Evolutionary conservation across 1,284 basidiomycete species (phyloP), one percentile per base, ranked within the genome.

Genomic region (Coniferiporia sulphurascens): DNA sequence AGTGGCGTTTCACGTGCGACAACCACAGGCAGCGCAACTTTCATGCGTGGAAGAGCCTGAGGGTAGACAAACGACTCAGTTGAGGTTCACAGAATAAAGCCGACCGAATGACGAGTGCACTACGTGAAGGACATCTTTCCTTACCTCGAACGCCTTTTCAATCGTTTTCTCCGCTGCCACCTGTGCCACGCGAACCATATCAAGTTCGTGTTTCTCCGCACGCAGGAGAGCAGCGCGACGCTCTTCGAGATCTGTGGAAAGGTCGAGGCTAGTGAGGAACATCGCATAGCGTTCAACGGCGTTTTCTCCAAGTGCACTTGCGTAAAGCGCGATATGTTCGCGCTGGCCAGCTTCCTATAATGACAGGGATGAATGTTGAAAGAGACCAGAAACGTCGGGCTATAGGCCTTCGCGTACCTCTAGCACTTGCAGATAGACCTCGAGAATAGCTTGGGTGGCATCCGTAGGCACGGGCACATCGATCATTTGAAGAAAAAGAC

Each of bases 201-300:
- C 89, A 1, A 99, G 78, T 8, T 89, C 87, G 65, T 97, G 91
- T 59, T 94, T 89, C 60, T 83, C 81, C 0, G 94, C 93, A 36
- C 89, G 83, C 1, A 82, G 81, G 17, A 98, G 76, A 0, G 93
- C 90, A 27, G 81, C 73, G n/a, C 82, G 78, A 34, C 94, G 84
- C 62, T 91, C 87, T 35, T 81, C 75, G 50, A 82, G 73, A 58
- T 89, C 84, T 0, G 86, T 81, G 1, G 83, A 80, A 9, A 92
- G 79, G 56, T 87, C 89, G 62, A 97, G 84, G 0, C 88, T 90
- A 32, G 90, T 85, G 35, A 99, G 78, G 84, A 95, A 98, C 65
- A 89, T 77, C 0, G 95, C 95, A 67, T 98, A 99, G 49, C 93
- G 89, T 66, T 94, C 89, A 51, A 96, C 87, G 4, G 95, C 95